A percentile compares a stretch with the other conserved stretches of the same genome.
phyloP scores from a whole-genome alignment of 495 filamentous ascomycete genomes.

The Parachaetomium inaequale region DNA sequence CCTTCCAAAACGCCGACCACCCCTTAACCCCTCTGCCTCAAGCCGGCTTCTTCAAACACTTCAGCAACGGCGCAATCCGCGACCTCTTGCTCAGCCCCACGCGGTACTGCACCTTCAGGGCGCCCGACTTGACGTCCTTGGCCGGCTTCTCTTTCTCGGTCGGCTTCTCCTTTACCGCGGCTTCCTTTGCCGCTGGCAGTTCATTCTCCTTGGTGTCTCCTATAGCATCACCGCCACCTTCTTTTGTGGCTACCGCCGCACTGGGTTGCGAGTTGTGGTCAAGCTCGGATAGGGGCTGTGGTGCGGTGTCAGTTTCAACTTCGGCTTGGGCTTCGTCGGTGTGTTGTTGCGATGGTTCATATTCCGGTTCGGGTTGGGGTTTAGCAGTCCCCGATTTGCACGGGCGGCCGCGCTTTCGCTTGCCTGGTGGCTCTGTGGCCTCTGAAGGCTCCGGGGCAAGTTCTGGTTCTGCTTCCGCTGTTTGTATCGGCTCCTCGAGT shows the following conservation, averaged over 20 bases:
- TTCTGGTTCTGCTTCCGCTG: not conserved
- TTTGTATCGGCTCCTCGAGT: not conserved
- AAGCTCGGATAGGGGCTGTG: slow-evolving; percentile 6
- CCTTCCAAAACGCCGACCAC: not conserved
- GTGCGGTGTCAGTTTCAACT: not conserved
- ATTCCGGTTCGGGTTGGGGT: slow-evolving; percentile 1
- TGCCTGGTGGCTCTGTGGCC: slow-evolving; percentile 11
- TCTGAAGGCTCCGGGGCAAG: not conserved
- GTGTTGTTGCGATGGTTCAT: not conserved
- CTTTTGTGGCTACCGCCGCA: not conserved
- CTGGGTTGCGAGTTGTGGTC: slow-evolving; percentile 3
- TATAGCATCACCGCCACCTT: not conserved
- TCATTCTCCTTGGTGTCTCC: slow-evolving; percentile 7
- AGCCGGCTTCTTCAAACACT: slow-evolving; percentile 20
- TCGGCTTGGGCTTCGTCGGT: not conserved
- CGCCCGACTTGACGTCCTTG: not conserved
- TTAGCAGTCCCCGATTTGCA: slow-evolving; percentile 12
- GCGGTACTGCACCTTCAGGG: slow-evolving; percentile 22
- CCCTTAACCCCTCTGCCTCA: not conserved
- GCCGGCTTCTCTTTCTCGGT: slow-evolving; percentile 11
- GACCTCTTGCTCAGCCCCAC: slow-evolving; percentile 31
- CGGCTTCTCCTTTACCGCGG: not conserved
- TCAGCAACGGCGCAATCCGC: slow-evolving; percentile 31
- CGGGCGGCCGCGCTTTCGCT: slow-evolving; percentile 22
- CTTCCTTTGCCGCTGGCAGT: not conserved